Conservation (phyloP, 345 rosid genomes). For the Cochlearia excelsa region DNA sequence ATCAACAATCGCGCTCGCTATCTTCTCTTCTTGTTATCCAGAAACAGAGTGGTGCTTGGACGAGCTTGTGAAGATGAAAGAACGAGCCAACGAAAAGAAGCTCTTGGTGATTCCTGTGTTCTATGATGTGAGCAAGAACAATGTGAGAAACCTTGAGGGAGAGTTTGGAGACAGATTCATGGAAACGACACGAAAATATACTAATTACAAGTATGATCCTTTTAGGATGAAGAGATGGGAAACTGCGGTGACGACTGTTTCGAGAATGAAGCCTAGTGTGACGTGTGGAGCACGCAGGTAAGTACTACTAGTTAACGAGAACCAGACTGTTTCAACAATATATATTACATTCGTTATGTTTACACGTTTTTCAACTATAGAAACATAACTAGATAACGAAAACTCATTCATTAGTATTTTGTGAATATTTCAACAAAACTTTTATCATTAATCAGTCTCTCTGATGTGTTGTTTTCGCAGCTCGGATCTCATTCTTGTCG, state of each 20-base stretch:
- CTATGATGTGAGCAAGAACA: conserved; percentile 20
- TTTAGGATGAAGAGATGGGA: conserved; percentile 31
- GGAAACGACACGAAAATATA: conserved; percentile 9
- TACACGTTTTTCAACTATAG: too few species aligned
- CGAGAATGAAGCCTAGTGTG: conserved; percentile 20
- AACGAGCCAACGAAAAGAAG: conserved; percentile 5
- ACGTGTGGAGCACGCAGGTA: conserved; percentile 27
- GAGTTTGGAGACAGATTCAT: conserved; percentile 25
- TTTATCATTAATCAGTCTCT: neutral
- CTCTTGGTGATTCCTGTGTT: conserved; percentile 29
- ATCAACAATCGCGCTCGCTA: conserved; percentile 16
- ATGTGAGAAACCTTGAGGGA: conserved; percentile 20
- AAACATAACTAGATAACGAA: too few species aligned
- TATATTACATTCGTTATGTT: too few species aligned
- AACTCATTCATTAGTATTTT: too few species aligned
- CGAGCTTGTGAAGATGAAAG: conserved; percentile 27
- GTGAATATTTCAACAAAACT: too few species aligned
- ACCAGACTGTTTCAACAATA: neutral
- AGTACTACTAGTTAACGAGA: neutral
- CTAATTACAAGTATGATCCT: conserved; percentile 27
- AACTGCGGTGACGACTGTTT: conserved; percentile 13
- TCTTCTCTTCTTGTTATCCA: conserved; percentile 22
- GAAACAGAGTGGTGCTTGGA: conserved; percentile 28
- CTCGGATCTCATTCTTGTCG: conserved; percentile 1
- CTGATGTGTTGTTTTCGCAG: conserved; percentile 7